phyloP scores from a whole-genome alignment of 306 rosid species.

The Prinsepia uniflora region DNA sequence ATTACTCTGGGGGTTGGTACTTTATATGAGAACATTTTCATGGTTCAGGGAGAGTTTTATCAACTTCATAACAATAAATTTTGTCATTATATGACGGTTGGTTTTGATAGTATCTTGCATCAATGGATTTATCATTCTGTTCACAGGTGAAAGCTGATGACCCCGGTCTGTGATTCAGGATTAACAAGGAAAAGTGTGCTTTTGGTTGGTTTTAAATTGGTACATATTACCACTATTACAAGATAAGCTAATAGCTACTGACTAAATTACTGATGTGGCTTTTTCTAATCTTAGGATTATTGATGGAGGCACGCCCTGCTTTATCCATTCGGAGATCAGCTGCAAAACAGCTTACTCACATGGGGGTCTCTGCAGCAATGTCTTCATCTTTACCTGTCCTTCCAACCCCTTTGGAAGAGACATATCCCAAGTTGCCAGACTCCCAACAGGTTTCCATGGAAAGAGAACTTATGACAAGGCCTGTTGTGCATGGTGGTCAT shows the following conservation, averaged over 20 bases:
- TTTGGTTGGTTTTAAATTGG: slow-evolving; percentile 38
- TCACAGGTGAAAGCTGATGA: slow-evolving; percentile 48
- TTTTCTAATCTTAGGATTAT: slow-evolving; percentile 43
- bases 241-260: slow-evolving; percentile 19
- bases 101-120: slow-evolving; percentile 21
- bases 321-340: slow-evolving; percentile 57
- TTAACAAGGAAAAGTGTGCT: slow-evolving; percentile 26
- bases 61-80: slow-evolving; percentile 23
- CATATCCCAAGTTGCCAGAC: slow-evolving; percentile 62
- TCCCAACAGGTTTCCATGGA: slow-evolving; percentile 55
- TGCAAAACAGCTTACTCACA: slow-evolving; percentile 52
- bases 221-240: slow-evolving; percentile 28
- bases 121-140: slow-evolving; percentile 10
- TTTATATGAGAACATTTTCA: not conserved
- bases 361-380: slow-evolving; percentile 60
- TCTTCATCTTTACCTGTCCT: slow-evolving; percentile 61
- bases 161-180: slow-evolving; percentile 29
- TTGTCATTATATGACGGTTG: slow-evolving; percentile 20
- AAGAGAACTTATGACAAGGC: slow-evolving; percentile 49
- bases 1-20: not conserved
- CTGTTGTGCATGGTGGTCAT: slow-evolving; percentile 51
- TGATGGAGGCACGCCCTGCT: slow-evolving; percentile 77
- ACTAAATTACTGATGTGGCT: slow-evolving; percentile 27
- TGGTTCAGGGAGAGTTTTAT: slow-evolving; percentile 4
- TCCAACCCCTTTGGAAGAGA: slow-evolving; percentile 56